A percentile compares a stretch with the other conserved stretches of the same genome.
phyloP scores from a whole-genome alignment of 1,284 basidiomycete genomes.

The Agaricales sp. region DNA sequence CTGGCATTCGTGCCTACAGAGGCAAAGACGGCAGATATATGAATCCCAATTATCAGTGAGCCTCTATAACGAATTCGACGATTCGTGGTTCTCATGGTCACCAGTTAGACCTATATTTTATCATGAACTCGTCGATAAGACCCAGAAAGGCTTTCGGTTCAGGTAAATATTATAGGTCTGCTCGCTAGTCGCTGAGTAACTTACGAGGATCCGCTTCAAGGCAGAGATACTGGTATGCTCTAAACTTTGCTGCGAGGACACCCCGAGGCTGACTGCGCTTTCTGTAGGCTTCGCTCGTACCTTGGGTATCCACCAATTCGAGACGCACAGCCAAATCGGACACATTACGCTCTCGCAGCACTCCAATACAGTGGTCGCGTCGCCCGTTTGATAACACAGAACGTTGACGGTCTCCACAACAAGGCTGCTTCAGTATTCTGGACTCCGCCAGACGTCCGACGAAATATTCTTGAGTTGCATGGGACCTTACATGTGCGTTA shows the following conservation, averaged over 20 bases:
- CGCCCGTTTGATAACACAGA: slow-evolving; percentile 76
- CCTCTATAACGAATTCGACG: too few relatives aligned
- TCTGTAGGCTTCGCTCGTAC: slow-evolving; percentile 69
- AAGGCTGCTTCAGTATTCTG: slow-evolving; percentile 45
- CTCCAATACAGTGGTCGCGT: slow-evolving; percentile 63
- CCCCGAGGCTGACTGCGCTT: slow-evolving; percentile 5
- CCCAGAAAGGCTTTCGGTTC: slow-evolving; percentile 53
- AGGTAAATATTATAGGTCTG: slow-evolving; percentile 30
- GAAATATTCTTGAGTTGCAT: slow-evolving; percentile 74
- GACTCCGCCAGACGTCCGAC: slow-evolving; percentile 24
- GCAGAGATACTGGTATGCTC: slow-evolving; percentile 58
- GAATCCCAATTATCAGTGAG: slow-evolving; percentile 87
- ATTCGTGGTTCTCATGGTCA: slow-evolving; percentile 9
- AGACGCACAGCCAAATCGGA: slow-evolving; percentile 75
- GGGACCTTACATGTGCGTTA: slow-evolving; percentile 72
- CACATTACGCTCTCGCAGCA: slow-evolving; percentile 78
- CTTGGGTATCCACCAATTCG: slow-evolving; percentile 76
- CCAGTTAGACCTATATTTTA: slow-evolving; percentile 55
- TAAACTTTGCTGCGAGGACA: not conserved
- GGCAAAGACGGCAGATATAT: slow-evolving; percentile 78
- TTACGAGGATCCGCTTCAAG: slow-evolving; percentile 22
- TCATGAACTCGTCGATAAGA: slow-evolving; percentile 71
- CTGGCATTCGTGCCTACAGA: slow-evolving; percentile 83
- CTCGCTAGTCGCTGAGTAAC: slow-evolving; percentile 2
- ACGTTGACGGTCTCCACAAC: slow-evolving; percentile 85